These are phyloP conservation scores for Stromatinia cepivora DNA, from an alignment of 2,329 filamentous ascomycete genomes.

Conservation along the genomic window DNA sequence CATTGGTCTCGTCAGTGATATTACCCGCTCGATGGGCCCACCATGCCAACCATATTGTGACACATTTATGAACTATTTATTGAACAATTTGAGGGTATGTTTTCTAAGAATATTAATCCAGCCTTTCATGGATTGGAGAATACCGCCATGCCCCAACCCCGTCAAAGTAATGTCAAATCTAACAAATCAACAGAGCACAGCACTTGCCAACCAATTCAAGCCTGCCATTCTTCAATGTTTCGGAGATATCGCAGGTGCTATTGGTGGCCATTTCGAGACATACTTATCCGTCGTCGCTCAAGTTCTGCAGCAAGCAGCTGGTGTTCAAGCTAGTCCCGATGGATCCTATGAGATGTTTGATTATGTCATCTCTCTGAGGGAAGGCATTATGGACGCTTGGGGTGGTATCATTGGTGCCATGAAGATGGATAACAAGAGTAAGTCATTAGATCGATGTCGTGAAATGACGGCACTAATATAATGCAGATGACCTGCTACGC, in stretches of 20 bases:
- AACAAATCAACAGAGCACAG: constrained; percentile 60
- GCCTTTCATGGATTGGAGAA: neutral
- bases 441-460: constrained; percentile 39
- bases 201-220: constrained; percentile 95
- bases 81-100: constrained; percentile 82
- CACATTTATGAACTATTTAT: constrained; percentile 94
- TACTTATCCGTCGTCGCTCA: constrained; percentile 91
- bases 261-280: constrained; percentile 86
- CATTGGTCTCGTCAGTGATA: constrained; percentile 95
- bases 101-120: neutral
- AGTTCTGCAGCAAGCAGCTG: constrained; percentile 89
- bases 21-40: constrained; percentile 86
- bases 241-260: constrained; percentile 94
- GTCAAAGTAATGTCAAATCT: neutral
- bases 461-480: constrained; percentile 36
- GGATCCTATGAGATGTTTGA: constrained; percentile 94
- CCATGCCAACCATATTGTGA: constrained; percentile 95
- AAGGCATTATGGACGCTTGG: constrained; percentile 99
- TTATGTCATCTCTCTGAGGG: constrained; percentile 90
- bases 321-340: constrained; percentile 75
- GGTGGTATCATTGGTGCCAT: constrained; percentile 94
- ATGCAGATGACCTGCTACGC: constrained; percentile 65
- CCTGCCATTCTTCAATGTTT: constrained; percentile 97
- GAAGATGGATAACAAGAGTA: constrained; percentile 78
- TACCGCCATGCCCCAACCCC: neutral